Conservation (phyloP, 352 stramenopile species). For the Halophytophthora polymorphica region DNA sequence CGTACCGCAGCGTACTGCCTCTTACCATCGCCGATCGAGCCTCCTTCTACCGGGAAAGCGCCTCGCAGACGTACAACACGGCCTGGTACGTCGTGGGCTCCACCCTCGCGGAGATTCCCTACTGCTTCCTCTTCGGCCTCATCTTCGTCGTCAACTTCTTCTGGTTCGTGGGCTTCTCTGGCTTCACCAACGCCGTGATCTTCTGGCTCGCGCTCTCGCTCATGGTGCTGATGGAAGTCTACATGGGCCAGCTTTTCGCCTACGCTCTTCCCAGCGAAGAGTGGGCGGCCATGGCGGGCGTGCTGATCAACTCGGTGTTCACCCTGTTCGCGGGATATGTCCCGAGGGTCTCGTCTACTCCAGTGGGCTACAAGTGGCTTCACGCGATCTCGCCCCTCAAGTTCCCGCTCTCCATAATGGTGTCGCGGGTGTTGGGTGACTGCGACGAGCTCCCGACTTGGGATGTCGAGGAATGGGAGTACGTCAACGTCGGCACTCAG, state of each 20-base stretch:
- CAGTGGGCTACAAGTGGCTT: conserved; percentile 13
- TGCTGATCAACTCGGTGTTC: conserved; percentile 30
- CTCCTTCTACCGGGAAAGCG: conserved; percentile 84
- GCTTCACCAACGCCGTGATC: conserved; percentile 7
- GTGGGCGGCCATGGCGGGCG: conserved; percentile 25
- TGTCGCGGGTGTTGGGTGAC: conserved; percentile 15
- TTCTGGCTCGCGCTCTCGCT: conserved; percentile 26
- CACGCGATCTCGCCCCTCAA: conserved; percentile 19
- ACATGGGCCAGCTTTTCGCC: conserved; percentile 24
- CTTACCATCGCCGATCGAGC: conserved; percentile 74
- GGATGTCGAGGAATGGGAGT: conserved; percentile 11
- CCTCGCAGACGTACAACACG: conserved; percentile 71
- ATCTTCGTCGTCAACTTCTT: conserved; percentile 33
- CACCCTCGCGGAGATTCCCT: conserved; percentile 57
- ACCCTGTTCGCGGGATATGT: conserved; percentile 29
- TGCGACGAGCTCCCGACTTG: conserved; percentile 16
- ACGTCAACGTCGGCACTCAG: conserved; percentile 20
- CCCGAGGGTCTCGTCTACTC: conserved; percentile 17
- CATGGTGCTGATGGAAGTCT: conserved; percentile 27
- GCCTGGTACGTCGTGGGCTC: conserved; percentile 42
- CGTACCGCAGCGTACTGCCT: conserved; percentile 58
- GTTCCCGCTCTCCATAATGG: conserved; percentile 19
- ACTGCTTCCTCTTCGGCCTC: conserved; percentile 14
- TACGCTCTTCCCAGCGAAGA: conserved; percentile 25
- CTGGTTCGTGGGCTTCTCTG: conserved; percentile 26